Conservation (phyloP, 2,329 filamentous ascomycete species). For the Emericellopsis atlantica region DNA sequence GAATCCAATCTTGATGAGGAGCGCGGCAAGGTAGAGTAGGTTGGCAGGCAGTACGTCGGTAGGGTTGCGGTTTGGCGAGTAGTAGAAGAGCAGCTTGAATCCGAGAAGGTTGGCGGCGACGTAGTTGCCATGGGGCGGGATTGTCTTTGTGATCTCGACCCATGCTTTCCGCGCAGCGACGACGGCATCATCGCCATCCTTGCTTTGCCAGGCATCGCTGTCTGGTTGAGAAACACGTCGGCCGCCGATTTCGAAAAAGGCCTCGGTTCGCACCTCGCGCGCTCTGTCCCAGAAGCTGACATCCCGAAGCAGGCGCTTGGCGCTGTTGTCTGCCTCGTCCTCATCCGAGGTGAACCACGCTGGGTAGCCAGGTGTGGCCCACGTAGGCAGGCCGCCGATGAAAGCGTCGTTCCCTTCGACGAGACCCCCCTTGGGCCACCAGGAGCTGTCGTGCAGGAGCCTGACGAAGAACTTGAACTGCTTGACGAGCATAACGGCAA, state of each 20-base stretch:
- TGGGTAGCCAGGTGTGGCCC: constrained; percentile 65
- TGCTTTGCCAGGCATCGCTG: constrained; percentile 14
- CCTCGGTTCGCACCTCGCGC: constrained; percentile 62
- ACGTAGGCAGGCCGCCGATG: constrained; percentile 61
- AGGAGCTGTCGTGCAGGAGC: constrained; percentile 80
- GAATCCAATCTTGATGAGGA: constrained; percentile 95
- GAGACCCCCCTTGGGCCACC: constrained; percentile 69
- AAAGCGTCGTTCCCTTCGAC: constrained; percentile 30
- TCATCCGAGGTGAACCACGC: constrained; percentile 54
- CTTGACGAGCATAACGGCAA: constrained; percentile 84
- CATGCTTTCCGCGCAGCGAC: constrained; percentile 53
- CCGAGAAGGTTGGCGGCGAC: constrained; percentile 90
- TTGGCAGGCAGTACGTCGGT: constrained; percentile 79
- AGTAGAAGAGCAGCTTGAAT: constrained; percentile 95
- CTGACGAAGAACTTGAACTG: constrained; percentile 93
- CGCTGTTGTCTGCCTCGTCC: constrained; percentile 46
- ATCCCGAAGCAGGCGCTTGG: constrained; percentile 54
- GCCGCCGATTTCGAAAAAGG: constrained; percentile 82
- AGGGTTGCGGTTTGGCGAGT: constrained; percentile 62
- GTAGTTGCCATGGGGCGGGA: constrained; percentile 76
- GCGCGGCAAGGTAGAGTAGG: constrained; percentile 77
- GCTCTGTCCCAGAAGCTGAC: constrained; percentile 68
- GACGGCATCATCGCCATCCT: constrained; percentile 19
- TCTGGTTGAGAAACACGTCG: constrained; percentile 42
- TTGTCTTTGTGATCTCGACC: constrained; percentile 68